Evolutionary conservation across 371 early-diverging fungal species (phyloP), one percentile per base, ranked within the genome.

Genomic region (Mucor velutinosus): DNA sequence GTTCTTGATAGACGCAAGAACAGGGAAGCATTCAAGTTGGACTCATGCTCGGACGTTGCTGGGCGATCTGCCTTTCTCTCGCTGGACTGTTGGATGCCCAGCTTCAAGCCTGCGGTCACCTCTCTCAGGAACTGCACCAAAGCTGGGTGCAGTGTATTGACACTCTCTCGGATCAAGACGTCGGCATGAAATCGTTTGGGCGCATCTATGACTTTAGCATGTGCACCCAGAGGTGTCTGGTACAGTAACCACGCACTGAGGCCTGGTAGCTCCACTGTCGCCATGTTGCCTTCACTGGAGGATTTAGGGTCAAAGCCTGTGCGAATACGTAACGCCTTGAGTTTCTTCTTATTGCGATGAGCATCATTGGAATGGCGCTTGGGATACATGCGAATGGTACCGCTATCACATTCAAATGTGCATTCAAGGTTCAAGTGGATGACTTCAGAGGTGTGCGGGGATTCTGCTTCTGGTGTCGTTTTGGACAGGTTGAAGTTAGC

Each of bases 141-240:
- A 0, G 91, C 87, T 1, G 94, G 94, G 65, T 92, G 89, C n/a
- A 94, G 71, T 1, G 82, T 85, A 64, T 94, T 94, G 43, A 88
- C 84, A 62, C 93, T 92, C 30, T 91, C 87, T 67, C 89, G 91
- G 62, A 94, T 89, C 47, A 85, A 68, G 12, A 93, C 77, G 64
- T 92, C 92, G 11, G 87, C 79, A 73, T 93, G 90, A 23, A 90
- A 67, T 19, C 83, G 80, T 10, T 82, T 82, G 0, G 87, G 80
- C 0, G 76, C 69, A 30, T 80, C 76, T 0, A 37, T 33, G 0
- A 77, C 72, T 4, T 78, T 67, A 0, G 82, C 59, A 21, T 74
- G 66, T 19, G 87, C 82, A 1, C 92, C 90, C 12, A 92, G 57
- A 1, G 89, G 78, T n/a, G 89, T 85, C 27, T 83, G 86, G n/a